Evolutionary conservation across 2,329 filamentous ascomycete genomes (phyloP), one percentile per base, ranked within the genome.

Genomic region (Penicillium digitatum): DNA sequence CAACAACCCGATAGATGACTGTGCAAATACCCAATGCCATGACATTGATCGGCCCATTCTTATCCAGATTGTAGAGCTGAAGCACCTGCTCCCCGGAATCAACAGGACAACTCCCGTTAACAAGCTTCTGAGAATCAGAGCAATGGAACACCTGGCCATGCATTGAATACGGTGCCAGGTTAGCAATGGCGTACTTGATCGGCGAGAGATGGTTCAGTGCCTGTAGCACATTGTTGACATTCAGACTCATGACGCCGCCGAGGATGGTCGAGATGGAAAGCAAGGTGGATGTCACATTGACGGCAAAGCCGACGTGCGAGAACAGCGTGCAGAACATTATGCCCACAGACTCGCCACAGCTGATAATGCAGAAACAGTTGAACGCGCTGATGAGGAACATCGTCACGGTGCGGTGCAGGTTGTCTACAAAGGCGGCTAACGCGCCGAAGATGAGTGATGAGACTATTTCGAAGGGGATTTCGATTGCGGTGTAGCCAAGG

Each of bases 241-340:
- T 75, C 60, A 90, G 85, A 54, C 83, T 87, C 70, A 91, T 81
- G 32, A 90, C 78, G 0, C 88, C 88, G 0, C 82, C 82, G 80
- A 91, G 88, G 65, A 85, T 81, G 62, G 87, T 86, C 0, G 87
- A 85, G 8, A 92, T 81, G 0, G 84, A 85, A 3, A 92, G 77
- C 18, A 91, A 77, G 39, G 89, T 80, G 0, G 82, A 85, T 60
- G 87, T 89, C 53, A 89, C 73, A 62, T 89, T 90, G 55, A 91
- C 83, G 0, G 87, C 87, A 68, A 91, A 91, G 2, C 88, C 88
- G 0, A 87, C 88, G 66, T 91, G 87, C 32, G 76, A 74, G 68
- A 90, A 88, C 9, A 91, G 74, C 0, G 87, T 90, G 73, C 90
- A 90, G 77, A 91, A 91, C 74, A 90, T 84, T 66, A 92, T 90